Evolutionary conservation across 371 early-diverging fungal genomes (phyloP).

Genomic region (Mucor saturninus): DNA sequence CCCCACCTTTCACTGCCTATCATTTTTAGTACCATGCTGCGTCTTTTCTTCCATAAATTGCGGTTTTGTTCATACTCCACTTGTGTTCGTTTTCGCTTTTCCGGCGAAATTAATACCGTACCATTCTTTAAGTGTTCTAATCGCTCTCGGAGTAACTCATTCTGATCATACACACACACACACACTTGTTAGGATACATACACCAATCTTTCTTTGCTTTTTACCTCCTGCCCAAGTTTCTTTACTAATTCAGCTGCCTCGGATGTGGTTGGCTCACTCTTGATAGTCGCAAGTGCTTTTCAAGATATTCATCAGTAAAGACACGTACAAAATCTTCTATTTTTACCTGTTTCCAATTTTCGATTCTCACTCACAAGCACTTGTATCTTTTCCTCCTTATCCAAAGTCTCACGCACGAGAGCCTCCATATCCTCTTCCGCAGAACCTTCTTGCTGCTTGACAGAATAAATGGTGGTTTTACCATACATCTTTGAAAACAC

Average conservation of each 20-base stretch:
- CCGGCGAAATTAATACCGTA: constrained; percentile 16
- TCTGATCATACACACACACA: constrained; percentile 13
- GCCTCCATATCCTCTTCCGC: too few relatives aligned
- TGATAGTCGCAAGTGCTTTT: constrained; percentile 8
- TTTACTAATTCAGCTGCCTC: constrained; percentile 15
- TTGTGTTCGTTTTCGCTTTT: constrained; percentile 22
- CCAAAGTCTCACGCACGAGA: too few relatives aligned
- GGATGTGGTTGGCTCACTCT: constrained; percentile 16
- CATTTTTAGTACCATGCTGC: constrained; percentile 22
- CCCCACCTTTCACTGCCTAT: too few relatives aligned
- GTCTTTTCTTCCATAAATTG: constrained; percentile 29
- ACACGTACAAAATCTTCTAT: too few relatives aligned
- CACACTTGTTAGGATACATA: background rate
- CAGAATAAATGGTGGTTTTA: constrained; percentile 22
- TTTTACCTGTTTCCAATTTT: constrained; percentile 18
- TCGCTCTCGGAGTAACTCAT: constrained; percentile 9
- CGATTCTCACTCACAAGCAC: constrained; percentile 11
- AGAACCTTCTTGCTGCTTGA: too few relatives aligned
- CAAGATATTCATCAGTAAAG: too few relatives aligned
- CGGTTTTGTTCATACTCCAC: constrained; percentile 14
- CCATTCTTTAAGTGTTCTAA: constrained; percentile 8
- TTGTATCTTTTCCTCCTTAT: constrained; percentile 1
- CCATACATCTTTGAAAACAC: constrained; percentile 27
- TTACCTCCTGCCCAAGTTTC: constrained; percentile 15
- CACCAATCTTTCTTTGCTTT: background rate